Evolutionary conservation across 805 yeast species (phyloP), one percentile per base, ranked within the genome.

Genomic region (Limtongia smithiae): DNA sequence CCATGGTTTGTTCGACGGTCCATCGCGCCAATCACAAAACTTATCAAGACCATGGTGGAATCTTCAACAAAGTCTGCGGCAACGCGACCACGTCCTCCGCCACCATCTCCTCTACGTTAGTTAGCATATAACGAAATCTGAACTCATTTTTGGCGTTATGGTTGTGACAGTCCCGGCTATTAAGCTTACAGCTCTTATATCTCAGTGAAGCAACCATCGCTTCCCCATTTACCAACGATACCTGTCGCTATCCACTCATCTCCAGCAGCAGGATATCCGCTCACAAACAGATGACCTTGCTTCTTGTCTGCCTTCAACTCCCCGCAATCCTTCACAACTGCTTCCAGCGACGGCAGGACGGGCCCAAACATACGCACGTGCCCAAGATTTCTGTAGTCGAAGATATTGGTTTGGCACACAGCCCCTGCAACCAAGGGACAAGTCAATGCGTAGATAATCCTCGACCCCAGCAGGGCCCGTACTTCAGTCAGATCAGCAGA

Each of bases 1-100:
- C 86, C 86, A 2, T 70, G 73, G 69, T 77, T 80, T 55, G 81
- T 86, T 3, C 65, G 71, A 43, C 71, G 72, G 57, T 62, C 76
- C 15, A 12, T 32, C 35, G 14, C 35, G 28, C 28, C 28, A 15
- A 32, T 32, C 35, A 12, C 18, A 15, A 15, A 12, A 8, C 6
- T 32, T 15, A 32, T 32, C 17, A 15, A 6, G 35, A 14, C 35
- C 18, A n/a, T n/a, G n/a, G n/a, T n/a, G n/a, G n/a, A n/a, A n/a
- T n/a, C n/a, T n/a, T n/a, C n/a, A n/a, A n/a, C n/a, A n/a, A n/a
- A n/a, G n/a, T n/a, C n/a, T n/a, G n/a, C n/a, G n/a, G n/a, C n/a
- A n/a, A n/a, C n/a, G n/a, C n/a, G n/a, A n/a, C n/a, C n/a, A n/a
- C n/a, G n/a, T n/a, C n/a, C n/a, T n/a, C n/a, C n/a, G n/a, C n/a